Evolutionary conservation across 2,329 filamentous ascomycete genomes (phyloP).

Genomic region (Pseudogymnoascus sp.): DNA sequence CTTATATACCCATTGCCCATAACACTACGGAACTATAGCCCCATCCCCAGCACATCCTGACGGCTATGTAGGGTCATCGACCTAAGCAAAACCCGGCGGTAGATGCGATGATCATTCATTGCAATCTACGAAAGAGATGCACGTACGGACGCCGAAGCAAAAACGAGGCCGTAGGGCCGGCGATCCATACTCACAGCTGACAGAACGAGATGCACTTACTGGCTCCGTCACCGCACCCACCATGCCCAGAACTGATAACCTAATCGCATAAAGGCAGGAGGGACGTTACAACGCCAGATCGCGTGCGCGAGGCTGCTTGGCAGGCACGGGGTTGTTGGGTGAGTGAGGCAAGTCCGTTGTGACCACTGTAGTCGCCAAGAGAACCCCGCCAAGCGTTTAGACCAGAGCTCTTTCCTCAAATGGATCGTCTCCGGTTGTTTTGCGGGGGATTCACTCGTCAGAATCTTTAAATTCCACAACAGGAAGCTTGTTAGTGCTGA

Average conservation of each 20-base stretch:
- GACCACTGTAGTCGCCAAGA: background rate
- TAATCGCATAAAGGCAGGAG: slow-evolving; percentile 12
- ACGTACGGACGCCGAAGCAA: background rate
- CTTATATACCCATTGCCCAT: slow-evolving; percentile 5
- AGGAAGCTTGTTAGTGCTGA: slow-evolving; percentile 3
- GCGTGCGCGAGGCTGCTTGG: background rate
- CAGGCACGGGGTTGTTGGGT: background rate
- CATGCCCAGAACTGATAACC: slow-evolving; percentile 6
- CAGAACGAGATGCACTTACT: background rate
- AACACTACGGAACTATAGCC: background rate
- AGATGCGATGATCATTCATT: background rate
- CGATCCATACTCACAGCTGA: slow-evolving; percentile 3
- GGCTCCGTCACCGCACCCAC: background rate
- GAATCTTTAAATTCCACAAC: background rate
- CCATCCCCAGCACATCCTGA: background rate
- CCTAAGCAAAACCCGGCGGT: background rate
- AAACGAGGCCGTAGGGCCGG: background rate
- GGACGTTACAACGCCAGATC: background rate
- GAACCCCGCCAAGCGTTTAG: background rate
- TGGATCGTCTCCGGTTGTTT: background rate
- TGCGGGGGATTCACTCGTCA: background rate
- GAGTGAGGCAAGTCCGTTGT: background rate
- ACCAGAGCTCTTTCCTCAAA: slow-evolving; percentile 11
- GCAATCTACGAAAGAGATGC: background rate
- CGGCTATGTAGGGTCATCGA: background rate